phyloP scores from a whole-genome alignment of 495 filamentous ascomycete species.

The Lentithecium fluviatile region DNA sequence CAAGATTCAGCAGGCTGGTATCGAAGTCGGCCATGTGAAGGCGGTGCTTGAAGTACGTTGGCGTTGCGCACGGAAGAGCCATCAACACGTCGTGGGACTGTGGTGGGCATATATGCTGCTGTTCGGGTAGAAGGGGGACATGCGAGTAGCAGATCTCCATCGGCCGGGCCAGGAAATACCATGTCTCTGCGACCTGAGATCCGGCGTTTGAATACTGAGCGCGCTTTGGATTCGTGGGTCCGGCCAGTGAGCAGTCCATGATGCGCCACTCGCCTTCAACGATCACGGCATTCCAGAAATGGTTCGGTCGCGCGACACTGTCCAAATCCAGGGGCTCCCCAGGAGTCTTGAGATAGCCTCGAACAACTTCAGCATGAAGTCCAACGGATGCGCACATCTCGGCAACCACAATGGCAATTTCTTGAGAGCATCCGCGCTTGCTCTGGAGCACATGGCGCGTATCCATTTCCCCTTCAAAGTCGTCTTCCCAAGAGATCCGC shows the following conservation, averaged over 20 bases:
- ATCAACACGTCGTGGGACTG: constrained; percentile 79
- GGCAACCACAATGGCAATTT: constrained; percentile 81
- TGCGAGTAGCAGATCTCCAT: constrained; percentile 92
- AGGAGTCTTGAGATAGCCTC: constrained; percentile 85
- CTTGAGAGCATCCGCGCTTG: constrained; percentile 82
- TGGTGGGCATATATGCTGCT: constrained; percentile 91
- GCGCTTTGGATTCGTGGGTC: constrained; percentile 81
- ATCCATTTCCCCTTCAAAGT: constrained; percentile 79
- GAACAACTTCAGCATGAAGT: constrained; percentile 77
- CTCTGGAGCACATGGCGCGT: constrained; percentile 77
- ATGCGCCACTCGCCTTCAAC: constrained; percentile 95
- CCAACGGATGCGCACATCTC: constrained; percentile 95
- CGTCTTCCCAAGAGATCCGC: constrained; percentile 95
- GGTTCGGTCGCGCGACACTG: constrained; percentile 76
- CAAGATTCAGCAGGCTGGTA: constrained; percentile 79
- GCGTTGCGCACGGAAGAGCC: constrained; percentile 78
- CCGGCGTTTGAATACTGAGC: constrained; percentile 69
- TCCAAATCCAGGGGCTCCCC: constrained; percentile 79
- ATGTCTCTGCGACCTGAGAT: constrained; percentile 70
- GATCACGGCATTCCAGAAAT: constrained; percentile 97
- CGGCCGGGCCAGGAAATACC: constrained; percentile 88
- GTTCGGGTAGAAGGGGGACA: constrained; percentile 75
- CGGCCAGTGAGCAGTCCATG: constrained; percentile 91
- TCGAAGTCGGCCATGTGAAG: constrained; percentile 84
- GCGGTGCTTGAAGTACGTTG: constrained; percentile 80